Evolutionary conservation across 179 eudicot genomes (phyloP).

Genomic region (Actinidia arguta): DNA sequence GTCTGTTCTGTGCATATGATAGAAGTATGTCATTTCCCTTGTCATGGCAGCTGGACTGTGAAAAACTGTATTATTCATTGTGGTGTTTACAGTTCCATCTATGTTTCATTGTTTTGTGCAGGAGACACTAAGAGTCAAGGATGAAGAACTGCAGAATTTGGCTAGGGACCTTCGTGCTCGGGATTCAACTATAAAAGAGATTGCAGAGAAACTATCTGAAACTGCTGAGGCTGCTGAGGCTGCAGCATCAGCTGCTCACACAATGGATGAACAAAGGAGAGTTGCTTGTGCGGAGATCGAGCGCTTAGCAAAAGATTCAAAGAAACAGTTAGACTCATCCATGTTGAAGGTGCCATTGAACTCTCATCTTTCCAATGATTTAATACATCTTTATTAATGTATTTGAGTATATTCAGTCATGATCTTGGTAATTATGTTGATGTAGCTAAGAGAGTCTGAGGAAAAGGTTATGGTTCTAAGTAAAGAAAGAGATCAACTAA

Average conservation of each 20-base stretch:
- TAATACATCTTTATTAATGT: not conserved
- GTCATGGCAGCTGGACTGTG: too few species aligned
- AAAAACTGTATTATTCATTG: not conserved
- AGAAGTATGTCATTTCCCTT: not conserved
- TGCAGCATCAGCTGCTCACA: slow-evolving; percentile 98
- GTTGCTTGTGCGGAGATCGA: slow-evolving; percentile 79
- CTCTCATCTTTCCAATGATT: slow-evolving; percentile 1
- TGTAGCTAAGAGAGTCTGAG: slow-evolving; percentile 72
- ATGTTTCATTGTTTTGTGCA: slow-evolving; percentile 27
- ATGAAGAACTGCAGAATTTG: slow-evolving; percentile 94
- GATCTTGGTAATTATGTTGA: not conserved
- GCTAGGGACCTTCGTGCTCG: slow-evolving; percentile 90
- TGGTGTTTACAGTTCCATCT: not conserved
- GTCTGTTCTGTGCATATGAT: not conserved
- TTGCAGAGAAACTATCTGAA: slow-evolving; percentile 87
- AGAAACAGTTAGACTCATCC: slow-evolving; percentile 57
- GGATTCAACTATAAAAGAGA: slow-evolving; percentile 87
- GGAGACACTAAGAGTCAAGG: slow-evolving; percentile 96
- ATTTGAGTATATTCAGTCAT: not conserved
- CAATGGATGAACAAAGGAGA: slow-evolving; percentile 93
- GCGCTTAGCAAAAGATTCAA: slow-evolving; percentile 64
- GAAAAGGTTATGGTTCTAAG: slow-evolving; percentile 53
- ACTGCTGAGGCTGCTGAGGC: slow-evolving; percentile 97
- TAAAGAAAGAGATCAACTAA: slow-evolving; percentile 68
- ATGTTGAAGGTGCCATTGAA: slow-evolving; percentile 57